Evolutionary conservation across 2,329 filamentous ascomycete species (phyloP), one percentile per base, ranked within the genome.

Genomic region (Fusarium equiseti): DNA sequence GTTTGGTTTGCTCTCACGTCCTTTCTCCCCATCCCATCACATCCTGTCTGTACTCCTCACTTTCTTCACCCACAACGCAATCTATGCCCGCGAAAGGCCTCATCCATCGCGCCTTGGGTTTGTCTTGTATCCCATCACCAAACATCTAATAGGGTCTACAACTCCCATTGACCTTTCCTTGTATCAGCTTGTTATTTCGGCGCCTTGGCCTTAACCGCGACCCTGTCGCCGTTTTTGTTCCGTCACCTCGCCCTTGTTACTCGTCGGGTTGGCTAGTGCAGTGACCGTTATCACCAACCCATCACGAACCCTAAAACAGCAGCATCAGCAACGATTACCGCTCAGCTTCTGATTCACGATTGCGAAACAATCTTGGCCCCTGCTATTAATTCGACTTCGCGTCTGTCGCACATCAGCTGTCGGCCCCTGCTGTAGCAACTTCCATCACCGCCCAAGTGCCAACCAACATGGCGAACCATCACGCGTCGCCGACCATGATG

Each of bases 401-500:
- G 54, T 60, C 45, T 67, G 69, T 70, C 61, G 66, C 69, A 72
- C 61, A 54, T 60, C 54, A 51, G 31, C 42, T 46, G 53, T 55
- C 49, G 59, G 42, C 42, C 58, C 57, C 53, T 66, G 73, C 73
- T 57, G 66, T 62, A 52, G 65, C 68, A 56, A 45, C 32, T 56
- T 56, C 43, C 59, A 59, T 66, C 63, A 59, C 59, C 63, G 59
- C 63, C 52, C 24, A 42, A 63, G 66, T 58, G 46, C 55, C 55
- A 57, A 73, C 77, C 81, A 69, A 71, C 32, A 93, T 93, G 91
- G 90, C 91, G 75, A 92, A 93, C 80, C 91, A 93, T 76, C 93
- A 95, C 78, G 90, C 91, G 44, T 95, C 93, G 75, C 92, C 93
- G 43, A 92, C 92, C 63, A 92, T 92, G 82, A 92, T 95, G 83